Base-by-base conservation (phyloP, 441 rosid genomes). In the Mallotus repandus region DNA sequence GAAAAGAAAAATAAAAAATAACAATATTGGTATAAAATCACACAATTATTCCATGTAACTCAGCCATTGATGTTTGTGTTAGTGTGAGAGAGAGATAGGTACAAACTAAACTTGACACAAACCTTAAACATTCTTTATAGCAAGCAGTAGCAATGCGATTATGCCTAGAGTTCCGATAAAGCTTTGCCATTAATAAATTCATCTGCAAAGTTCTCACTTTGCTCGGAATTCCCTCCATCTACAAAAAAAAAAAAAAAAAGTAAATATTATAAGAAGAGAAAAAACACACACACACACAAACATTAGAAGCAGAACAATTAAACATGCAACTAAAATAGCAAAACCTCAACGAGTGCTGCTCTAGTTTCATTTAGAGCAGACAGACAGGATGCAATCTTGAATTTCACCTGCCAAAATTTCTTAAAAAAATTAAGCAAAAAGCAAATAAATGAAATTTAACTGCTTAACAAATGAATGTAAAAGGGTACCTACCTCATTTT, bases 111-210 rank as follows among this genome's bases (percentile, higher is more conserved):
- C 10, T 9, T 12, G 22, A 21, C 52, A 63, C 74, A 76, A 71
- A 93, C 99, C 99, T 91, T 81, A 95, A 80, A 75, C 97, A 93
- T 73, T 95, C 97, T 84, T 89, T 91, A 74, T 89, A 95, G 84
- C 91, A 95, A 69, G 93, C 84, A 79, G 88, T 74, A 82, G 99
- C 94, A 63, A 91, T 88, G 74, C 99, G 98, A 74, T 79, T 83
- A 62, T 91, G 89, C 80, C 86, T 93, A 67, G 97, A 86, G 80
- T 85, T 89, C 11, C 95, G 89, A 78, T 88, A 94, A 80, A 96
- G 97, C 81, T 96, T 96, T 77, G 95, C 99, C 97, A 93, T 84
- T 65, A 93, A 77, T 69, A 96, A 72, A 89, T 89, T 91, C 97
- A 96, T 93, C 82, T 88, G 96, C 84, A 96, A 83, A 82, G 84